phyloP scores from a whole-genome alignment of 441 rosid species.

The Dalechampia spathulata region DNA sequence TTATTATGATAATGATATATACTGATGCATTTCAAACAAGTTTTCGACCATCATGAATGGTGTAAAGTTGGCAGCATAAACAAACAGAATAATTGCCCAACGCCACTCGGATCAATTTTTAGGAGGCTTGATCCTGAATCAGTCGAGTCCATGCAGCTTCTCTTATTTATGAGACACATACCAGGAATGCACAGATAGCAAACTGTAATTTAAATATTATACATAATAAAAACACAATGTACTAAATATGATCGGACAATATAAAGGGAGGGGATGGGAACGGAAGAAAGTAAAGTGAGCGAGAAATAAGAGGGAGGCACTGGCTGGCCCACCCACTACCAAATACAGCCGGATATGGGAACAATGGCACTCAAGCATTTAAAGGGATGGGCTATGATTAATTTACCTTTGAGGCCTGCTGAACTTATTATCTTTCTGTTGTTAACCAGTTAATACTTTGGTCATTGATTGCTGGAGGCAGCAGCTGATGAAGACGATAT shows the following conservation, averaged over 20 bases:
- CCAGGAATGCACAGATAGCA: no score
- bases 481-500: background rate
- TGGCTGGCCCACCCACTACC: background rate
- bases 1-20: no score
- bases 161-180: no score
- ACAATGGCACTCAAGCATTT: background rate
- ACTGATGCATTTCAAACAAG: no score
- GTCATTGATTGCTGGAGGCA: constrained; percentile 12
- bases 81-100: no score
- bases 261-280: background rate
- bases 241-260: constrained; percentile 1
- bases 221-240: constrained; percentile 9
- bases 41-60: no score
- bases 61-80: no score
- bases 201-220: no score
- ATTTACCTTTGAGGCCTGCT: background rate
- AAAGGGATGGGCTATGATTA: background rate
- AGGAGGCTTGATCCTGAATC: no score
- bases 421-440: constrained; percentile 1
- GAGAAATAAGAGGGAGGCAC: background rate
- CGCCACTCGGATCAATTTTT: no score
- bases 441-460: background rate
- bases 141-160: no score
- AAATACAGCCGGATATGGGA: constrained; percentile 8
- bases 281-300: background rate